These are phyloP conservation scores for Penicillium sp. DNA, from an alignment of 2,329 filamentous ascomycete genomes.

Conservation along the genomic window DNA sequence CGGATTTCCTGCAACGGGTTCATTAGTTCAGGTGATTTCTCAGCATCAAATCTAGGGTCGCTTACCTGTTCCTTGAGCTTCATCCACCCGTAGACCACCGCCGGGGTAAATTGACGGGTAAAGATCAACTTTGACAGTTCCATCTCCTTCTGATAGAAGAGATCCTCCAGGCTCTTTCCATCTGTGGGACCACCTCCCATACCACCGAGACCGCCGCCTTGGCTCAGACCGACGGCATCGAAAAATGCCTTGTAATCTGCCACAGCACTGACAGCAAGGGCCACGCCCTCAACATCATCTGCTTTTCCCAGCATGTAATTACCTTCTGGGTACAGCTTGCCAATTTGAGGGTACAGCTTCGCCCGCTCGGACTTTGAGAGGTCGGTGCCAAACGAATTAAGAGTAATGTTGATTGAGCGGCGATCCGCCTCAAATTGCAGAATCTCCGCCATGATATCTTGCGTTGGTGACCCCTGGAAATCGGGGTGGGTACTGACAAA, in stretches of 20 bases:
- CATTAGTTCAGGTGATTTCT: constrained; percentile 17
- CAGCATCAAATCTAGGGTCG: constrained; percentile 4
- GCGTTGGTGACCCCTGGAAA: constrained; percentile 82
- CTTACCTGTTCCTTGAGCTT: constrained; percentile 94
- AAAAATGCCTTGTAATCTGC: constrained; percentile 95
- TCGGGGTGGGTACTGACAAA: constrained; percentile 91
- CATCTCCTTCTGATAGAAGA: constrained; percentile 99
- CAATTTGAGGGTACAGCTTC: constrained; percentile 94
- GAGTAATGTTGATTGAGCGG: constrained; percentile 96
- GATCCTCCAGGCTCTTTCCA: constrained; percentile 87
- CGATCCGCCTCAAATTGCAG: constrained; percentile 96
- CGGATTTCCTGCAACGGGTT: constrained; percentile 77
- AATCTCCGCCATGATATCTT: constrained; percentile 94
- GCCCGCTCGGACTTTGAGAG: constrained; percentile 89
- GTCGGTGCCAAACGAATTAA: constrained; percentile 98
- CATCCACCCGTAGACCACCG: constrained; percentile 96
- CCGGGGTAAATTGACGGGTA: constrained; percentile 91
- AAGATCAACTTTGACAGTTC: constrained; percentile 94
- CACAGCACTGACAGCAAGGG: constrained; percentile 89
- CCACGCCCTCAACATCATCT: constrained; percentile 91
- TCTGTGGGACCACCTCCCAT: constrained; percentile 74
- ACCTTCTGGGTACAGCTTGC: constrained; percentile 88
- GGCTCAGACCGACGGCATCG: constrained; percentile 80
- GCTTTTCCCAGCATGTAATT: constrained; percentile 92
- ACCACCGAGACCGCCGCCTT: constrained; percentile 73